Percentiles rank a stretch among this genome's conserved stretches.
These are phyloP conservation scores for Aspergillus nanangensis DNA, from an alignment of 495 filamentous ascomycete species.

Conservation along the genomic window DNA sequence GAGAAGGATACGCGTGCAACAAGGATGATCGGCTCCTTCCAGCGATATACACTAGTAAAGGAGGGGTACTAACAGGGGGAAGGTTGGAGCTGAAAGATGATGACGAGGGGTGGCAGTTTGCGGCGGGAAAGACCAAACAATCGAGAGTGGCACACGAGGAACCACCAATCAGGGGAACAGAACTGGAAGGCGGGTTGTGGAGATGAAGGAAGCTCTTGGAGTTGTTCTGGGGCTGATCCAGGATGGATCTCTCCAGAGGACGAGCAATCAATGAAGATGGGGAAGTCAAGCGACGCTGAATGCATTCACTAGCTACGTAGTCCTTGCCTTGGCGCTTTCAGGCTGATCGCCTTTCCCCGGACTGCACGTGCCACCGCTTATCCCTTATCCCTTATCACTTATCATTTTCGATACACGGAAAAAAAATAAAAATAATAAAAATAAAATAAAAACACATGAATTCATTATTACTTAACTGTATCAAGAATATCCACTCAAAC, in stretches of 20 bases:
- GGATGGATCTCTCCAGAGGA: no score
- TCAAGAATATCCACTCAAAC: no score
- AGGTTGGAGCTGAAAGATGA: background rate
- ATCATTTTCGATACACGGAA: background rate
- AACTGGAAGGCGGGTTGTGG: background rate
- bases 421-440: background rate
- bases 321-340: background rate
- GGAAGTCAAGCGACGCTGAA: no score
- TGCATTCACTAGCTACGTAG: no score
- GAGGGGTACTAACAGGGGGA: background rate
- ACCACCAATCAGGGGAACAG: constrained; percentile 13
- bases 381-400: background rate
- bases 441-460: background rate
- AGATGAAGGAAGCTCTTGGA: background rate
- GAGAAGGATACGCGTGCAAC: no score
- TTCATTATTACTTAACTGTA: no score
- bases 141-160: constrained; percentile 5
- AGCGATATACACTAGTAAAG: constrained; percentile 2
- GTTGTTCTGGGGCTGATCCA: no score
- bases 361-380: constrained; percentile 3
- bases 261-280: no score
- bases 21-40: constrained; percentile 9
- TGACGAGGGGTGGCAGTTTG: no score
- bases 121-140: constrained; percentile 12
- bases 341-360: constrained; percentile 2